Base-by-base conservation (phyloP, 805 yeast genomes). In the Cyberlindnera mycetangii region DNA sequence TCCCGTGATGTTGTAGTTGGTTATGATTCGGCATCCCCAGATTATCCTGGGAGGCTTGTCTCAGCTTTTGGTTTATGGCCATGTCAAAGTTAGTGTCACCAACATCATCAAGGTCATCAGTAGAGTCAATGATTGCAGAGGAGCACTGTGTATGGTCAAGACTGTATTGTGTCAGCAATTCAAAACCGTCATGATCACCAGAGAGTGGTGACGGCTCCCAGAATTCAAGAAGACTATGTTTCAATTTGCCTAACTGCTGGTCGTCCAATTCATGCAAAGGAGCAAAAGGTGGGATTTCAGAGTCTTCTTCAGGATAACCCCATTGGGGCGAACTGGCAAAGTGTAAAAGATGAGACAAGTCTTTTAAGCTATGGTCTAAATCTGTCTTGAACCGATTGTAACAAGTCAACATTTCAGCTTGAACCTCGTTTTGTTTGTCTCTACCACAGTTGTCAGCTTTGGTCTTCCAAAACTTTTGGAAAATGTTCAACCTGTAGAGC, bases 181-280 rank as follows among this genome's bases (percentile, higher is more conserved):
- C 31, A 8, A 9, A 7, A 10, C 22, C 21, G 8, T 24, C 20
- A 7, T 24, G 39, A 16, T 36, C 39, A 5, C 16, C 22, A 16
- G 39, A 22, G 39, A 36, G 17, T 14, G 30, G 28, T 38, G 14
- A n/a, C n/a, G 22, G 12, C 5, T 33, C 39, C 17, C 41, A 28
- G 5, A 40, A 21, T 3, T 38, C 39, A 15, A 44, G 38, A 14
- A 45, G 24, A 5, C 27, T 14, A 5, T n/a, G 15, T 10, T 27
- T 41, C 44, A 49, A 43, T 17, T 12, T 15, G 5, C 44, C 45
- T 16, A 49, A 12, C 14, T 30, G 30, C 2, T 39, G 36, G 10
- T 37, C 22, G 8, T 34, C 37, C 31, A 49, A 38, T 20, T 41
- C 47, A 32, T 49, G 45, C 21, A 49, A 35, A 3, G 53, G 50